phyloP scores from a whole-genome alignment of 371 early-diverging fungal genomes.

The Rhizoclosmatium hyalinum region DNA sequence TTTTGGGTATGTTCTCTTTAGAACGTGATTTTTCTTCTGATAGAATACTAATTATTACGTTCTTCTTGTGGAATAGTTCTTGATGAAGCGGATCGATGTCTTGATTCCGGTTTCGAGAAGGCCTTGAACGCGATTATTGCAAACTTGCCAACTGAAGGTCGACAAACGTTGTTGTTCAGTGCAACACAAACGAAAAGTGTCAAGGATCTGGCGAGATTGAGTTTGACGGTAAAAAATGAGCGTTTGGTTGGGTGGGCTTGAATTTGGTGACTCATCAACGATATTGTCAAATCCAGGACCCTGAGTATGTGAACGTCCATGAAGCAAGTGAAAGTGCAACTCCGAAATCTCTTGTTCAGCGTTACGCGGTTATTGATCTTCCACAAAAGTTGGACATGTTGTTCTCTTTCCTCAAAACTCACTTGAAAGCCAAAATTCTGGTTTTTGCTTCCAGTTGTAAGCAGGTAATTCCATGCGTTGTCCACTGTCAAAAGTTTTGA shows the following conservation, averaged over 20 bases:
- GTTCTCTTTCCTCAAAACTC: constrained; percentile 91
- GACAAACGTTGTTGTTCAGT: constrained; percentile 95
- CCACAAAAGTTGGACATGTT: constrained; percentile 88
- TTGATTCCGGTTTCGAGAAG: constrained; percentile 90
- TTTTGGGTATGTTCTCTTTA: constrained; percentile 63
- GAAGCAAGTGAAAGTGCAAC: constrained; percentile 83
- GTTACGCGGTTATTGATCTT: constrained; percentile 83
- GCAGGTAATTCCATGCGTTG: constrained; percentile 61
- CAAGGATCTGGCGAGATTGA: constrained; percentile 88
- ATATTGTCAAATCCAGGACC: constrained; percentile 56
- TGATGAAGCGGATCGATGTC: constrained; percentile 98
- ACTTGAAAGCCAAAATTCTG: constrained; percentile 81
- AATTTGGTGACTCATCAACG: constrained; percentile 8
- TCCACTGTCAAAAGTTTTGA: constrained; percentile 12
- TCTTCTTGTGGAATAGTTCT: constrained; percentile 63
- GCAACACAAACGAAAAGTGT: constrained; percentile 97
- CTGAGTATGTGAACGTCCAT: constrained; percentile 95
- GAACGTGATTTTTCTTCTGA: neutral
- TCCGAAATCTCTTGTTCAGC: constrained; percentile 81
- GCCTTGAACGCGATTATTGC: constrained; percentile 94
- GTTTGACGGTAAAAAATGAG: constrained; percentile 56
- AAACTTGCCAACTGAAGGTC: constrained; percentile 76
- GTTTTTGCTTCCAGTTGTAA: constrained; percentile 92
- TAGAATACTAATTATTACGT: constrained; percentile 1
- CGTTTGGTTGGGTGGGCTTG: neutral